Conservation (phyloP, 352 stramenopile species). For the Phytophthora pisi region DNA sequence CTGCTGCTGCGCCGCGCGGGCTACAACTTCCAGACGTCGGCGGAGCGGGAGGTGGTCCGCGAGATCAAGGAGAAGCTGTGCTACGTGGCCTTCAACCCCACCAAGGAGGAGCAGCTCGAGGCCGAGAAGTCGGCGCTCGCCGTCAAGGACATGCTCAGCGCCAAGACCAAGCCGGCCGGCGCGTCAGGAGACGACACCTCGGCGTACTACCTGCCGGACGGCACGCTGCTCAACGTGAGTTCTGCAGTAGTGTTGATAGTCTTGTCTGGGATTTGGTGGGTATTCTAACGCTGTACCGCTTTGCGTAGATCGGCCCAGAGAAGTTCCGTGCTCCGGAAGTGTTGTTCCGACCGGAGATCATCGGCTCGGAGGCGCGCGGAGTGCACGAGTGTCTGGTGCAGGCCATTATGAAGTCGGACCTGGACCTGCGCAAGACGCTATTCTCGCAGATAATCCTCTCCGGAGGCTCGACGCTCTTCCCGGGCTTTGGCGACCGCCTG, state of each 20-base stretch:
- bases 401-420: slow-evolving; percentile 97
- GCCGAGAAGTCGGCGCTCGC: slow-evolving; percentile 62
- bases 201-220: slow-evolving; percentile 83
- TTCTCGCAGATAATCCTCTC: slow-evolving; percentile 94
- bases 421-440: slow-evolving; percentile 95
- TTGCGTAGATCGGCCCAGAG: slow-evolving; percentile 72
- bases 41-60: slow-evolving; percentile 86
- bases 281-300: slow-evolving; percentile 4
- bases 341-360: slow-evolving; percentile 84
- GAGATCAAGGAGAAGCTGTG: slow-evolving; percentile 91
- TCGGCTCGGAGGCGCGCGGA: slow-evolving; percentile 79
- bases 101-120: slow-evolving; percentile 84
- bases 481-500: slow-evolving; percentile 95
- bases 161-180: slow-evolving; percentile 47
- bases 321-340: slow-evolving; percentile 83
- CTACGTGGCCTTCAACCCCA: slow-evolving; percentile 86
- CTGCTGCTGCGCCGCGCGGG: slow-evolving; percentile 74
- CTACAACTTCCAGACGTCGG: slow-evolving; percentile 90
- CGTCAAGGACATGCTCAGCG: slow-evolving; percentile 56
- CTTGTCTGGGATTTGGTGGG: not conserved
- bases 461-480: slow-evolving; percentile 95
- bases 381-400: slow-evolving; percentile 91
- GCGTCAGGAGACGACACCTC: slow-evolving; percentile 55
- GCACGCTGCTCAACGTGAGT: slow-evolving; percentile 83
- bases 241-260: not conserved